Base-by-base conservation (phyloP, 805 yeast genomes). In the Saccharomycopsis microspora region DNA sequence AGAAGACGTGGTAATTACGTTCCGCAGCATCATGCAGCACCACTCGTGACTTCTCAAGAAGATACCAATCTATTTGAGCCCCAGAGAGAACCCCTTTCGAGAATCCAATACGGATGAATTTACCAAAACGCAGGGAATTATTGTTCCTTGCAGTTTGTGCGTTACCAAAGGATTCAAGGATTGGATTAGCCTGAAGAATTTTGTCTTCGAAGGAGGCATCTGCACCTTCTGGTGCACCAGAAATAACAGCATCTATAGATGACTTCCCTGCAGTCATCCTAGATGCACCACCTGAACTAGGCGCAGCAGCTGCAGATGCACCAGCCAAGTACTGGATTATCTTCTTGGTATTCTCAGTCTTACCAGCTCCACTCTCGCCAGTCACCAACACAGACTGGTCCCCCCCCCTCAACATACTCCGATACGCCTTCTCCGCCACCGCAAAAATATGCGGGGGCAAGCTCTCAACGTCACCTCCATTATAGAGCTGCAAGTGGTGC, bases 321-420 rank as follows among this genome's bases (percentile, higher is more conserved):
- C 86, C 79, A 1, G 96, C 86, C 48, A 93, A 71, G 62, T 88
- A 93, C 62, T 89, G 97, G 51, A 93, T 82, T 47, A 93, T 88
- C 60, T 85, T 88, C 63, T 93, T 93, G 4, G 99, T 93, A 56
- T 87, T 93, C 65, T 93, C 98, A 0, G 99, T 93, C 61, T 93
- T 93, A 46, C 99, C 99, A 0, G 99, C 98, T 55, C 99, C 99
- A 29, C 95, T 83, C 61, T 93, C 99, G 54, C 99, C 99, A 0
- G 98, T 93, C n/a, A 93, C 97, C 44, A 93, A 69, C 47, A 93
- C 87, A 8, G 94, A 81, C 66, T 93, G 98, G 62, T 89, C 83
- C 57, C 78, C 79, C 44, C 68, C 71, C 54, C 83, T 80, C 8
- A 86, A 66, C 60, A 93, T 67, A 57, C 81, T 84, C 53, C 86